Percentiles rank a stretch among this genome's conserved stretches.
phyloP scores from a whole-genome alignment of 1,284 basidiomycete species.

The Cryptococcus wingfieldii region DNA sequence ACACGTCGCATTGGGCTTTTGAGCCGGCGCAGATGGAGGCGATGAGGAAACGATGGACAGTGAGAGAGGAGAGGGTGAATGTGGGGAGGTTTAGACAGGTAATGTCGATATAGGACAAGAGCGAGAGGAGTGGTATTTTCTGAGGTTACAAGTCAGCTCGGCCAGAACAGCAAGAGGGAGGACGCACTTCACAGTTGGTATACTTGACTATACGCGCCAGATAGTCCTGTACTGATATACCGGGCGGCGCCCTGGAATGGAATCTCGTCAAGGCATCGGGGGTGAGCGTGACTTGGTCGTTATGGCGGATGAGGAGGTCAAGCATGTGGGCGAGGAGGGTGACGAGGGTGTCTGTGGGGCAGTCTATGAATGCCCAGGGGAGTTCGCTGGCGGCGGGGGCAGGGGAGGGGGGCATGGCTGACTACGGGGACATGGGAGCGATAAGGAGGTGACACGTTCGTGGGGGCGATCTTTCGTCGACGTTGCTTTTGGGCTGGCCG shows the following conservation, averaged over 20 bases:
- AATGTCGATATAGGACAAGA: slow-evolving; percentile 89
- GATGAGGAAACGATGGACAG: slow-evolving; percentile 92
- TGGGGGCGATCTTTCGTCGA: background rate
- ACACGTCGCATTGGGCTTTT: slow-evolving; percentile 88
- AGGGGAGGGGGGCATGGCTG: slow-evolving; percentile 2
- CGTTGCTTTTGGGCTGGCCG: background rate
- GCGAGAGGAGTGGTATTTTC: slow-evolving; percentile 83
- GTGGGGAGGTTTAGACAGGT: slow-evolving; percentile 70
- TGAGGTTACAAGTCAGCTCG: slow-evolving; percentile 35
- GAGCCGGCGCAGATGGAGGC: slow-evolving; percentile 78
- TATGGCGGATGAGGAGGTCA: slow-evolving; percentile 82
- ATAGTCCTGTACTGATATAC: slow-evolving; percentile 81
- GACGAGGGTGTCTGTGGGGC: slow-evolving; percentile 72
- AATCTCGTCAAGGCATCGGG: slow-evolving; percentile 69
- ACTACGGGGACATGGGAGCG: background rate
- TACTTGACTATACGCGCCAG: slow-evolving; percentile 83
- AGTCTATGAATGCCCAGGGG: slow-evolving; percentile 55
- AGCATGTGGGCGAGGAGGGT: slow-evolving; percentile 92
- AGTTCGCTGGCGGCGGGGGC: slow-evolving; percentile 20
- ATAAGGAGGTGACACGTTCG: background rate
- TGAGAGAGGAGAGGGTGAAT: slow-evolving; percentile 88
- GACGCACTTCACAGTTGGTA: slow-evolving; percentile 80
- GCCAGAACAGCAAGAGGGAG: no score
- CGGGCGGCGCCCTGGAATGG: slow-evolving; percentile 82
- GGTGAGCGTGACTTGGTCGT: slow-evolving; percentile 69